These are phyloP conservation scores for Aspergillus hiratsukae DNA, from an alignment of 2,329 filamentous ascomycete species.

Conservation along the genomic window DNA sequence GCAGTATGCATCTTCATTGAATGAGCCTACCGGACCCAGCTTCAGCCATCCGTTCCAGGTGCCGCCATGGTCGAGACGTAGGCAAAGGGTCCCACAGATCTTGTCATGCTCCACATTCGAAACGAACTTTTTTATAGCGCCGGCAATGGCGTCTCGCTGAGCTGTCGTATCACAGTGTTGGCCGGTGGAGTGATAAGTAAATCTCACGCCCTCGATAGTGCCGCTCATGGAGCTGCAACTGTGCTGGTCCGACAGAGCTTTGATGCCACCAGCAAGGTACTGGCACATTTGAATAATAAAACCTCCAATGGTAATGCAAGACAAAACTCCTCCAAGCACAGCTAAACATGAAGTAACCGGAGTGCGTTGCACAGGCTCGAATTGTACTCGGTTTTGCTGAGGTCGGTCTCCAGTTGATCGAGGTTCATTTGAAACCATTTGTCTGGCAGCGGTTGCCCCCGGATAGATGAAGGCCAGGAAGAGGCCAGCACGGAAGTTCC, in stretches of 20 bases:
- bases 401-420: neutral
- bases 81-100: neutral
- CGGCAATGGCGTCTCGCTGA: neutral
- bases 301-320: no score
- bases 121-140: neutral
- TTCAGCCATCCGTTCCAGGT: neutral
- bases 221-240: neutral
- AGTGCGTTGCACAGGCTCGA: no score
- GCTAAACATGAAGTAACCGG: no score
- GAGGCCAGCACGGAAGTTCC: neutral
- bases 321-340: no score
- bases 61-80: neutral
- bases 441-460: neutral
- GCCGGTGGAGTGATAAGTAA: neutral
- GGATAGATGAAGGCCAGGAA: neutral
- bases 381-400: no score
- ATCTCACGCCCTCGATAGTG: neutral
- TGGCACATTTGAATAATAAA: no score
- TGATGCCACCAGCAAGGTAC: no score
- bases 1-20: neutral
- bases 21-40: neutral
- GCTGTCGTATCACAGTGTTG: neutral
- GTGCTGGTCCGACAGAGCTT: neutral
- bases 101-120: neutral
- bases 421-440: neutral